These are phyloP conservation scores for Ophiostoma pallidulum DNA, from an alignment of 2,329 filamentous ascomycete genomes.

Conservation along the genomic window DNA sequence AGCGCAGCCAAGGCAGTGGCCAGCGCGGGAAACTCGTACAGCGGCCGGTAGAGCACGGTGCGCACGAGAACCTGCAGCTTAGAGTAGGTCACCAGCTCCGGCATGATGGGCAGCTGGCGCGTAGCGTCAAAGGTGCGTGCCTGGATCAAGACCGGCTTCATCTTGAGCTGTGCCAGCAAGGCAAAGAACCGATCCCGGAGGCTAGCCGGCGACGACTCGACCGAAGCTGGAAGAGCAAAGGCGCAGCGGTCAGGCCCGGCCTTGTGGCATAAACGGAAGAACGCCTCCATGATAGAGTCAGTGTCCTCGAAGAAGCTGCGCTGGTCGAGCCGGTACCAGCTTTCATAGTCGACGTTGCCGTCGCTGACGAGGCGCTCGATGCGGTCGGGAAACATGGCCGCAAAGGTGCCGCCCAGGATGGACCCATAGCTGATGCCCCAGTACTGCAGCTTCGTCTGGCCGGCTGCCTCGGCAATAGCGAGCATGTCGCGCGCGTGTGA, in stretches of 20 bases:
- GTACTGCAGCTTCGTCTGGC: conserved; percentile 35
- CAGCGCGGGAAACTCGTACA: conserved; percentile 31
- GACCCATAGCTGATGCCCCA: conserved; percentile 49
- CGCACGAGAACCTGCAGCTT: conserved; percentile 35
- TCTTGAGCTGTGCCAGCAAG: conserved; percentile 26
- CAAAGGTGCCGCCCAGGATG: conserved; percentile 41
- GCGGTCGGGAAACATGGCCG: conserved; percentile 40
- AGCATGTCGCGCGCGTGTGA: conserved; percentile 39
- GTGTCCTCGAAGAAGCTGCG: conserved; percentile 41
- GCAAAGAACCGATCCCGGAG: too few relatives aligned
- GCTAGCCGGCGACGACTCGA: conserved; percentile 21
- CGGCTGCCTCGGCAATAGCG: conserved; percentile 33
- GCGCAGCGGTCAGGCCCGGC: conserved; percentile 40
- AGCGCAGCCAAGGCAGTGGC: conserved; percentile 34
- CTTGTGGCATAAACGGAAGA: conserved; percentile 43
- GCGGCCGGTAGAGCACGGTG: conserved; percentile 34
- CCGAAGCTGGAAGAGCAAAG: conserved; percentile 29
- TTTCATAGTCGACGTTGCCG: conserved; percentile 43
- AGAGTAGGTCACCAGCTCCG: conserved; percentile 40
- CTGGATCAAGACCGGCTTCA: conserved; percentile 32
- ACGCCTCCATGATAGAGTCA: conserved; percentile 42
- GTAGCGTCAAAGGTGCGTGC: conserved; percentile 19
- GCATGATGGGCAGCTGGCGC: conserved; percentile 27
- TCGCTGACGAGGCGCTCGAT: conserved; percentile 43
- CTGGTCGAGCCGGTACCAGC: conserved; percentile 39